phyloP scores from a whole-genome alignment of 768 basidiomycete genomes.

The Lepiota venenata region DNA sequence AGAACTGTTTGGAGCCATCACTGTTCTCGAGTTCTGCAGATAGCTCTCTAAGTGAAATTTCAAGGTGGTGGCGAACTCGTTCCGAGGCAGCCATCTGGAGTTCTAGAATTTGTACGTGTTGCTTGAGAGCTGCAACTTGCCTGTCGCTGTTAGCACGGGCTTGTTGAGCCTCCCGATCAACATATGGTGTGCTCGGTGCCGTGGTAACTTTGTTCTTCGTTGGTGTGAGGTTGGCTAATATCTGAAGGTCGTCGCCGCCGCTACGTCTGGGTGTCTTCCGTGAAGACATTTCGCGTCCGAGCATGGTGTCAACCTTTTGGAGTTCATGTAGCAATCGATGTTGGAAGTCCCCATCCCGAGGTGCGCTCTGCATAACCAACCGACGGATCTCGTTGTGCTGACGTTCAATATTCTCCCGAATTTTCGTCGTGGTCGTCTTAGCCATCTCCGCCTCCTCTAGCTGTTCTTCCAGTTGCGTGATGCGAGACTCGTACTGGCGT shows the following conservation, averaged over 20 bases:
- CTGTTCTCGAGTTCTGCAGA: constrained; percentile 58
- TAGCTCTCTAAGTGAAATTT: constrained; percentile 55
- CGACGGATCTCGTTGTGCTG: constrained; percentile 73
- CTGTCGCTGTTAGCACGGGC: constrained; percentile 39
- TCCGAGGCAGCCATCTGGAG: constrained; percentile 67
- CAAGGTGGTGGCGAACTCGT: constrained; percentile 62
- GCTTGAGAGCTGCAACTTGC: constrained; percentile 49
- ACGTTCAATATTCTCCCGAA: constrained; percentile 59
- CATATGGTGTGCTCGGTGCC: constrained; percentile 10
- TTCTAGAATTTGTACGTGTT: constrained; percentile 66
- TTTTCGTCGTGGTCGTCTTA: constrained; percentile 45
- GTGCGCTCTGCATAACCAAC: constrained; percentile 54
- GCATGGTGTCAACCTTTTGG: constrained; percentile 54
- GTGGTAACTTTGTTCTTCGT: constrained; percentile 32
- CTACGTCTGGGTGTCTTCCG: constrained; percentile 32
- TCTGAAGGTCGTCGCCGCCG: constrained; percentile 30
- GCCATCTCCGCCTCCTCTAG: constrained; percentile 54
- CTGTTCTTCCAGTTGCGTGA: constrained; percentile 59
- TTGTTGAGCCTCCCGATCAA: constrained; percentile 16
- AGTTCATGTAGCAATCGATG: constrained; percentile 60
- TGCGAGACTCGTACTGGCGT: constrained; percentile 60
- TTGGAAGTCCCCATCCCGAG: constrained; percentile 61
- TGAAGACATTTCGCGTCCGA: constrained; percentile 46
- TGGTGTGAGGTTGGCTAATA: constrained; percentile 44
- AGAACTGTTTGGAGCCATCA: constrained; percentile 62